Evolutionary conservation across 306 rosid species (phyloP).

Genomic region (Quercus engelmannii): DNA sequence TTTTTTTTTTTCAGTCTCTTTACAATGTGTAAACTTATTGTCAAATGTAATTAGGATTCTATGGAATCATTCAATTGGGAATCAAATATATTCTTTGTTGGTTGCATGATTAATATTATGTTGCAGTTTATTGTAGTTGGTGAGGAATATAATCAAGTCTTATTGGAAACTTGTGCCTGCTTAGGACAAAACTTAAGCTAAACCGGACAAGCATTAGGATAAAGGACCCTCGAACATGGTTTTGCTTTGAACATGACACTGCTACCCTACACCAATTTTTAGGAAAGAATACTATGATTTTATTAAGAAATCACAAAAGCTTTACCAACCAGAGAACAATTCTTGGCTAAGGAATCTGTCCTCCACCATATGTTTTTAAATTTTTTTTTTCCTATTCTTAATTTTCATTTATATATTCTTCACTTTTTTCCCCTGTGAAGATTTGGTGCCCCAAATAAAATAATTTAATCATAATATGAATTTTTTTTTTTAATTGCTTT

Average conservation of each 20-base stretch:
- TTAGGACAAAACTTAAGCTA: constrained; percentile 11
- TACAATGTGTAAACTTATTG: constrained; percentile 17
- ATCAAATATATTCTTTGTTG: constrained; percentile 25
- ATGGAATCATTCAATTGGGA: constrained; percentile 37
- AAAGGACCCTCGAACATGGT: constrained; percentile 19
- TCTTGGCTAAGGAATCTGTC: constrained; percentile 25
- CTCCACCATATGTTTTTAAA: neutral
- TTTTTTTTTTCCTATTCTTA: neutral
- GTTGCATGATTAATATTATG: constrained; percentile 13
- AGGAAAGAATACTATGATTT: constrained; percentile 10
- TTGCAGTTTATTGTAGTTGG: constrained; percentile 7
- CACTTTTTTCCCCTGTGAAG: neutral
- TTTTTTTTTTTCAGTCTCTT: neutral
- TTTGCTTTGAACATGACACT: constrained; percentile 15
- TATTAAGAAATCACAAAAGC: constrained; percentile 14
- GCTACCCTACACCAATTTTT: constrained; percentile 4
- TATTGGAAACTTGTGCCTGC: neutral
- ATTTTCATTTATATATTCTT: neutral
- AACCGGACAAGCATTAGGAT: neutral
- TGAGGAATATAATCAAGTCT: neutral
- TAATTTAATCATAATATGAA: neutral
- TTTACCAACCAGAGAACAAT: constrained; percentile 19
- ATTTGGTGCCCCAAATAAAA: neutral
- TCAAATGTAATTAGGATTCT: constrained; percentile 39
- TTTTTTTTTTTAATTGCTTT: too few relatives aligned